A percentile compares a stretch with the other conserved stretches of the same genome.
Evolutionary conservation across 176 grass and related monocot species (phyloP).

Genomic region (Cymbopogon citratus): DNA sequence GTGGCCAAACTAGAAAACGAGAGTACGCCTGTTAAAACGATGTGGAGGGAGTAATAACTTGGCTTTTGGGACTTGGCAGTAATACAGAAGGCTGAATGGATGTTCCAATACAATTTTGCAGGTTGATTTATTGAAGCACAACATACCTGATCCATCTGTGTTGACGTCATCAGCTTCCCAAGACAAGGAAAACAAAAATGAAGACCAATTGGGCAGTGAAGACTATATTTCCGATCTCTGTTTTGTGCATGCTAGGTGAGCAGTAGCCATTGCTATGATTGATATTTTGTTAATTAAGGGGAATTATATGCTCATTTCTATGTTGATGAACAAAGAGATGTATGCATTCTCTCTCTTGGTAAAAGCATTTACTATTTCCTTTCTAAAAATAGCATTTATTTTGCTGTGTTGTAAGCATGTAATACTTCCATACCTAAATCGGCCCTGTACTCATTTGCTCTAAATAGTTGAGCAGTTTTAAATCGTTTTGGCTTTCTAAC

Average conservation of each 20-base stretch:
- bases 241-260: constrained; percentile 89
- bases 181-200: constrained; percentile 84
- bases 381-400: neutral
- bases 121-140: constrained; percentile 93
- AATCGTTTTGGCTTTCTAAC: neutral
- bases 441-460: neutral
- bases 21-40: too few relatives aligned
- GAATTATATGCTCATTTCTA: neutral
- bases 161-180: constrained; percentile 41
- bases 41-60: too few relatives aligned
- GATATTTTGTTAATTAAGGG: neutral
- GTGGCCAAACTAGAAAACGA: too few relatives aligned
- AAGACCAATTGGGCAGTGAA: constrained; percentile 34
- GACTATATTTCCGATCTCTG: constrained; percentile 76
- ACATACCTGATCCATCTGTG: constrained; percentile 82
- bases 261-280: neutral
- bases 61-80: neutral
- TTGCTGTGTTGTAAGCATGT: neutral
- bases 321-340: neutral
- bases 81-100: neutral
- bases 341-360: neutral
- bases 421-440: neutral
- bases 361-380: neutral
- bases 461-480: neutral
- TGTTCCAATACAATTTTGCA: constrained; percentile 20